A percentile compares a stretch with the other conserved stretches of the same genome.
Evolutionary conservation across 2,329 filamentous ascomycete genomes (phyloP).

Genomic region (Scedosporium aurantiacum): DNA sequence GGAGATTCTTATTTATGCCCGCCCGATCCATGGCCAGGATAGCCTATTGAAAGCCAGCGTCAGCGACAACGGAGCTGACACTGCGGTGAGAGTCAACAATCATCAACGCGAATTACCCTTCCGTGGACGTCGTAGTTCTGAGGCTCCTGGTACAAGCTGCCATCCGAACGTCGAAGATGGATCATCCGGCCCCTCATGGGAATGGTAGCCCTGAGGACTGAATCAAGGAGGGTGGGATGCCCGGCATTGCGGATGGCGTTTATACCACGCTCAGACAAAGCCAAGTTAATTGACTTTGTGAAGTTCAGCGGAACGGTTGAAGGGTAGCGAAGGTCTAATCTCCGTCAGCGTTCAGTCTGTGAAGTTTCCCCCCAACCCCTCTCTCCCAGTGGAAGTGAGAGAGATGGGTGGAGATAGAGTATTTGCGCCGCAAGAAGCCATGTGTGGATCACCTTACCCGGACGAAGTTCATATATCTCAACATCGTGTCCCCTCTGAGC

Average conservation of each 20-base stretch:
- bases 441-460: conserved; percentile 49
- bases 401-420: background rate
- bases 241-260: conserved; percentile 69
- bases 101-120: conserved; percentile 45
- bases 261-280: conserved; percentile 86
- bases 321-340: conserved; percentile 71
- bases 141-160: conserved; percentile 64
- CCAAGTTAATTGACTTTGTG: conserved; percentile 96
- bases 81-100: too few species aligned
- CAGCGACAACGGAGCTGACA: background rate
- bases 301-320: conserved; percentile 82
- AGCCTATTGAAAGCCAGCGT: conserved; percentile 48
- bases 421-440: conserved; percentile 6
- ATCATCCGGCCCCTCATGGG: conserved; percentile 98
- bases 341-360: background rate
- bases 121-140: conserved; percentile 88
- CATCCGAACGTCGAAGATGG: conserved; percentile 56
- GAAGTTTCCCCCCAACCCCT: conserved; percentile 1
- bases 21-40: conserved; percentile 81
- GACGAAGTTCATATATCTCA: conserved; percentile 85
- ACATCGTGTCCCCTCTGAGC: conserved; percentile 80
- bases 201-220: conserved; percentile 67
- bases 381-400: background rate
- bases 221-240: conserved; percentile 55
- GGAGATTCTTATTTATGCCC: conserved; percentile 68